These are phyloP conservation scores for Thymus mandschuricus DNA, from an alignment of 257 asterid species.

Conservation along the genomic window DNA sequence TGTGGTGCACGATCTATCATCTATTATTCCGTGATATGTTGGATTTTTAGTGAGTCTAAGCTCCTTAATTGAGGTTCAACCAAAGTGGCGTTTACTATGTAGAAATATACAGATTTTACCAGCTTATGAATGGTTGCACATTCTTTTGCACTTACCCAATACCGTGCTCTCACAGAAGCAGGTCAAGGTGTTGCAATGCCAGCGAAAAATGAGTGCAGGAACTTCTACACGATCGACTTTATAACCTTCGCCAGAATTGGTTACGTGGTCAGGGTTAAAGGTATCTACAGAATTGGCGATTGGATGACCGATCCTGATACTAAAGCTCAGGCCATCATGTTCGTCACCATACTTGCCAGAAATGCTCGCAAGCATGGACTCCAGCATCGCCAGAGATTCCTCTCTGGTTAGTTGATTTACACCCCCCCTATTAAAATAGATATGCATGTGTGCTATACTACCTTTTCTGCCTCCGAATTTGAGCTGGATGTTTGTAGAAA, in stretches of 20 bases:
- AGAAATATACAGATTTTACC: neutral
- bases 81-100: neutral
- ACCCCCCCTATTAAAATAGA: neutral
- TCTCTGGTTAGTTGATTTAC: constrained; percentile 4
- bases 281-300: neutral
- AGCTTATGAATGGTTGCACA: too few relatives aligned
- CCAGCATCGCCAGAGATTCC: neutral
- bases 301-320: neutral
- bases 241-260: constrained; percentile 16
- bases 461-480: neutral
- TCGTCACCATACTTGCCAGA: neutral
- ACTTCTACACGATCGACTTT: neutral
- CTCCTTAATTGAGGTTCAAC: neutral
- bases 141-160: neutral
- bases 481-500: constrained; percentile 3
- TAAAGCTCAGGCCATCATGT: neutral
- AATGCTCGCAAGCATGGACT: neutral
- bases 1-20: neutral
- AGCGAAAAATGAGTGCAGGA: neutral
- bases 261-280: neutral
- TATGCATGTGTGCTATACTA: neutral
- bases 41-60: too few relatives aligned
- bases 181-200: neutral
- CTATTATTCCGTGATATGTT: neutral
- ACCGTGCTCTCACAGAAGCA: neutral